Evolutionary conservation across 2,329 filamentous ascomycete genomes (phyloP), one percentile per base, ranked within the genome.

Genomic region (Lasiodiplodia gonubiensis): DNA sequence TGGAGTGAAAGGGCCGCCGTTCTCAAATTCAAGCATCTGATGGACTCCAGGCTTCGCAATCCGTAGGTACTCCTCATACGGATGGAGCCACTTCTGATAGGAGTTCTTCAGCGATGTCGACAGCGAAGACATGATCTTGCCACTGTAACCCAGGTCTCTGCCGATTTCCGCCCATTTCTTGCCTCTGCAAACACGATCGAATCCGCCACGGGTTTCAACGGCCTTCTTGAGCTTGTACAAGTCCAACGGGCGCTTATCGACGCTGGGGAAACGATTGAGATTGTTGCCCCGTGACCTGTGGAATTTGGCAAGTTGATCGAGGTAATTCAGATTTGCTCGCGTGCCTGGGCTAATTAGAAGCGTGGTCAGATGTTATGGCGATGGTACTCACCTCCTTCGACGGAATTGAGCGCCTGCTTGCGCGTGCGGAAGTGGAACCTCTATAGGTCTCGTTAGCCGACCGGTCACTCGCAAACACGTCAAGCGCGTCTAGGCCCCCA

Each of bases 131-230:
- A 99, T 99, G 70, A 99, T 99, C 83, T 99, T 99, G 76, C 95
- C 95, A 76, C 94, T 98, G 80, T 99, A 99, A 66, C 95, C 95
- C 57, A 99, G 83, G 77, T 98, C 95, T 74, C 95, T 89, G 39
- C 95, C 95, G 73, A 99, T 98, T 79, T 99, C 95, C 18, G 95
- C 95, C 95, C 95, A 99, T 82, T 98, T 98, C 82, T 99, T 99
- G 67, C 90, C 86, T 80, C 97, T 97, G 85, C 95, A 99, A 53
- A 99, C 95, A 75, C 92, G 92, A 66, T 97, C 94, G 73, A 99
- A 99, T 3, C 95, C 95, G 55, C 95, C 95, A 70, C 95, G 89
- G 35, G 92, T 90, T 77, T 98, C 95, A 42, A 99, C 95, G 0
- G 94, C 94, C 77, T 98, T 98, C 79, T 98, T 98, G 68, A 99